Conservation (phyloP, 805 yeast species). For the Cyberlindnera mycetangii region DNA sequence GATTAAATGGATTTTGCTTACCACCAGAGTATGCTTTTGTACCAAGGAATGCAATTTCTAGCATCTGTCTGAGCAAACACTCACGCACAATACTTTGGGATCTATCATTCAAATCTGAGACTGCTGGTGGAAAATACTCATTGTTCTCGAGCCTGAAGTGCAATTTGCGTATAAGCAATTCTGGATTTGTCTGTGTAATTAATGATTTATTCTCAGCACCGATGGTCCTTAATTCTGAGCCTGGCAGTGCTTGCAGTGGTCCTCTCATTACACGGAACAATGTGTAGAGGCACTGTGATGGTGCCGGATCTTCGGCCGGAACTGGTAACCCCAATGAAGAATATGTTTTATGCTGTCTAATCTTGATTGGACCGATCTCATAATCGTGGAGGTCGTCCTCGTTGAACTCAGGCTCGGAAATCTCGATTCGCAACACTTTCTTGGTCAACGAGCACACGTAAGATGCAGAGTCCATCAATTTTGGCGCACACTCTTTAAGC, state of each 20-base stretch:
- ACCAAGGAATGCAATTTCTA: slow-evolving; percentile 50
- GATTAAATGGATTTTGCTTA: slow-evolving; percentile 28
- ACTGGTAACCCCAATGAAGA: not conserved
- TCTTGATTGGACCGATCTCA: slow-evolving; percentile 46
- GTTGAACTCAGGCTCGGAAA: slow-evolving; percentile 50
- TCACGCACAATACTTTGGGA: slow-evolving; percentile 39
- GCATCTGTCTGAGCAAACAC: slow-evolving; percentile 48
- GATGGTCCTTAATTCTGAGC: slow-evolving; percentile 53
- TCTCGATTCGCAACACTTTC: slow-evolving; percentile 49
- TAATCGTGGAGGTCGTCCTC: slow-evolving; percentile 45
- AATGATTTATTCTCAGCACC: slow-evolving; percentile 47
- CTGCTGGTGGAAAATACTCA: slow-evolving; percentile 47
- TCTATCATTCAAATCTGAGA: slow-evolving; percentile 33
- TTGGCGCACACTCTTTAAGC: slow-evolving; percentile 30
- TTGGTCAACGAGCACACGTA: slow-evolving; percentile 45
- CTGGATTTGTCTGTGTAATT: slow-evolving; percentile 55
- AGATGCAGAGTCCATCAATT: slow-evolving; percentile 43
- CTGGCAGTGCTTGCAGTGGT: slow-evolving; percentile 48
- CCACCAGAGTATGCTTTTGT: slow-evolving; percentile 30
- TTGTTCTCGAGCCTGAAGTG: slow-evolving; percentile 38
- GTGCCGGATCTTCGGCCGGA: slow-evolving; percentile 40
- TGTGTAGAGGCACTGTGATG: slow-evolving; percentile 57
- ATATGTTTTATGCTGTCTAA: slow-evolving; percentile 43
- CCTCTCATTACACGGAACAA: slow-evolving; percentile 63
- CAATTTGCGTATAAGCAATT: slow-evolving; percentile 45